Base-by-base conservation (phyloP, 306 rosid species). In the Gleditsia sinensis region DNA sequence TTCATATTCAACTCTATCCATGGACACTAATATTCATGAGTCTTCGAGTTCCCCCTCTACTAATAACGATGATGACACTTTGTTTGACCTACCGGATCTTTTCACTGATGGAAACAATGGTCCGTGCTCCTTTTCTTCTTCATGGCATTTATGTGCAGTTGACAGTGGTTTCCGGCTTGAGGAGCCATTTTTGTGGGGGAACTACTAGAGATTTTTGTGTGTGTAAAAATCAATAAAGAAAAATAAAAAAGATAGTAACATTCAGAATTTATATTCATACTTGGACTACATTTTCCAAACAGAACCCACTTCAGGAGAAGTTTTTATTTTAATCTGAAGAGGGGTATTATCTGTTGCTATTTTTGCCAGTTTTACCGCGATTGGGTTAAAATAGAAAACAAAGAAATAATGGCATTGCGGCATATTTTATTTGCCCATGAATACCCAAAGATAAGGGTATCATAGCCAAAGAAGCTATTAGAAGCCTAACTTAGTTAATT, bases 41-140 rank as follows among this genome's bases (percentile, higher is more conserved):
- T 73, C 83, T 59, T 56, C 75, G 16, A 51, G 60, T 79, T 86
- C 86, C 30, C 73, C 58, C 30, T 79, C 88, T 16, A n/a, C 72
- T n/a, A n/a, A 16, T 16, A 64, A 67, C 50, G 88, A 81, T n/a
- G 96, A 90, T 13, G 96, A 87, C 3, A 32, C 88, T 51, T 78
- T 93, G 67, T 93, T 93, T 80, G 98, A 93, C 82, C 77, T 93
- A 9, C 98, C 98, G 2, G 98, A 93, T 89, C 92, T 93, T 68
- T 82, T 86, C 74, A 78, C 64, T 12, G 93, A 77, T 60, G 86
- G 79, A 40, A 79, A 69, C 49, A 49, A 54, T 50, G 84, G 81
- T 32, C 77, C 86, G 45, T 65, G 72, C 77, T 78, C 78, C 9
- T 80, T 73, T 69, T 75, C 90, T 28, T 80, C 96, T 56, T 43